phyloP scores from a whole-genome alignment of 2,329 filamentous ascomycete species.

The Neocatenulostroma microsporum region DNA sequence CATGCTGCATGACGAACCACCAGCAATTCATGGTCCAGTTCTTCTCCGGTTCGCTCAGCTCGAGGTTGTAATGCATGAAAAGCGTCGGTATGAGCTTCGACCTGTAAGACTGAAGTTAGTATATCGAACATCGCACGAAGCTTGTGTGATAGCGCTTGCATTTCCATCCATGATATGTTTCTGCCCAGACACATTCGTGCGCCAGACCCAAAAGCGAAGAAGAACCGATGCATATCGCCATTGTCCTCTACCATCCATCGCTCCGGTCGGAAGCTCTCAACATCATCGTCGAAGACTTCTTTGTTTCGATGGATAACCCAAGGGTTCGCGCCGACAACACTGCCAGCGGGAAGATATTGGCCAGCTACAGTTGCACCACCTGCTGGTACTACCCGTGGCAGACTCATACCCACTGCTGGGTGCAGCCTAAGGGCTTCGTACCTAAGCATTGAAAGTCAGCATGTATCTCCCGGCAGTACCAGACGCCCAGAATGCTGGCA shows the following conservation, averaged over 20 bases:
- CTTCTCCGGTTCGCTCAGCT: constrained; percentile 25
- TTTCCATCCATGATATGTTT: constrained; percentile 27
- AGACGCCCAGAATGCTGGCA: too few species aligned
- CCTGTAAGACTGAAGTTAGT: constrained; percentile 6
- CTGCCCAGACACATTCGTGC: constrained; percentile 23
- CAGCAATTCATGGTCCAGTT: constrained; percentile 25
- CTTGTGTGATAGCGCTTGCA: constrained; percentile 3
- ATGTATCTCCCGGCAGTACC: too few species aligned
- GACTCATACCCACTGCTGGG: constrained; percentile 34
- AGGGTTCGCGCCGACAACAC: constrained; percentile 21
- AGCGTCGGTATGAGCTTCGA: constrained; percentile 29
- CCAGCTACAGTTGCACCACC: constrained; percentile 32
- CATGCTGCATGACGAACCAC: constrained; percentile 29
- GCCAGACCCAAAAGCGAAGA: constrained; percentile 30
- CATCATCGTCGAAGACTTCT: constrained; percentile 26
- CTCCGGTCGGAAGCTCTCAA: constrained; percentile 29
- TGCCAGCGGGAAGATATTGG: constrained; percentile 25
- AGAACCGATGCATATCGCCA: constrained; percentile 24
- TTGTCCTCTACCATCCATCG: constrained; percentile 27
- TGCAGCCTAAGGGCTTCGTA: constrained; percentile 38
- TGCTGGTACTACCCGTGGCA: constrained; percentile 34
- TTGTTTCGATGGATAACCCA: constrained; percentile 28
- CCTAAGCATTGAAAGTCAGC: constrained; percentile 27
- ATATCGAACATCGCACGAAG: neutral
- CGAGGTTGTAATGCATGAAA: constrained; percentile 29